phyloP scores from a whole-genome alignment of 1,284 basidiomycete species.

The Tilletia indica region DNA sequence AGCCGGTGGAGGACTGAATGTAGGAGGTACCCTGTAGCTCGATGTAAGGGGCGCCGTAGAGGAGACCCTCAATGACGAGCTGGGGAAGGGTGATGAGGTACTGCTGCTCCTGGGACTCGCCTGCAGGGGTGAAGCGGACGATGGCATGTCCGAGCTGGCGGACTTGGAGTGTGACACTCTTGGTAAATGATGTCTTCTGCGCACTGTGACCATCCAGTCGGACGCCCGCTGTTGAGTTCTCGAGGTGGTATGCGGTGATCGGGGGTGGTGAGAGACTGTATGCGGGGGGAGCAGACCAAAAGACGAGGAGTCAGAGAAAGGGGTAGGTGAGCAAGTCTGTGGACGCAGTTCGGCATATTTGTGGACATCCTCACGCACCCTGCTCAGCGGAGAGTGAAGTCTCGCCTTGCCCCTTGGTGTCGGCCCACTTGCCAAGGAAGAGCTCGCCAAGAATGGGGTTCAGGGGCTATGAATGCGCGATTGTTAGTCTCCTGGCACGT shows the following conservation, averaged over 20 bases:
- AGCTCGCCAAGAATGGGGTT: constrained; percentile 88
- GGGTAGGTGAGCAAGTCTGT: constrained; percentile 56
- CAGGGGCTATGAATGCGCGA: constrained; percentile 66
- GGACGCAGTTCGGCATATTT: no score
- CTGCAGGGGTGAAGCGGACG: constrained; percentile 68
- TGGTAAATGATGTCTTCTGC: constrained; percentile 79
- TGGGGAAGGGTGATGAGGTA: constrained; percentile 84
- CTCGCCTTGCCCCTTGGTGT: constrained; percentile 73
- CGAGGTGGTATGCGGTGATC: constrained; percentile 65
- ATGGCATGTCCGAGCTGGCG: constrained; percentile 94
- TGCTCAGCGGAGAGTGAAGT: constrained; percentile 90
- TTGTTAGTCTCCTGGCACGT: no score
- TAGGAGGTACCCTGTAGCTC: constrained; percentile 81
- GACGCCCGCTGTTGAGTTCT: constrained; percentile 78
- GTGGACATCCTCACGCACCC: constrained; percentile 63
- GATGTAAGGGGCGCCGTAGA: constrained; percentile 68
- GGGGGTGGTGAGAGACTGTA: constrained; percentile 62
- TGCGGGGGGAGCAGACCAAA: constrained; percentile 51
- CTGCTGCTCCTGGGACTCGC: constrained; percentile 63
- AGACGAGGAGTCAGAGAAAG: constrained; percentile 57
- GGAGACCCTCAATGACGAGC: constrained; percentile 58
- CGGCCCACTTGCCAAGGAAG: constrained; percentile 90
- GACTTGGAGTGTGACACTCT: constrained; percentile 72
- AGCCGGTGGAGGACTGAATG: constrained; percentile 78
- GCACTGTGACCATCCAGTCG: constrained; percentile 84